These are phyloP conservation scores for Neurospora sp. DNA, from an alignment of 495 filamentous ascomycete genomes.

Conservation along the genomic window DNA sequence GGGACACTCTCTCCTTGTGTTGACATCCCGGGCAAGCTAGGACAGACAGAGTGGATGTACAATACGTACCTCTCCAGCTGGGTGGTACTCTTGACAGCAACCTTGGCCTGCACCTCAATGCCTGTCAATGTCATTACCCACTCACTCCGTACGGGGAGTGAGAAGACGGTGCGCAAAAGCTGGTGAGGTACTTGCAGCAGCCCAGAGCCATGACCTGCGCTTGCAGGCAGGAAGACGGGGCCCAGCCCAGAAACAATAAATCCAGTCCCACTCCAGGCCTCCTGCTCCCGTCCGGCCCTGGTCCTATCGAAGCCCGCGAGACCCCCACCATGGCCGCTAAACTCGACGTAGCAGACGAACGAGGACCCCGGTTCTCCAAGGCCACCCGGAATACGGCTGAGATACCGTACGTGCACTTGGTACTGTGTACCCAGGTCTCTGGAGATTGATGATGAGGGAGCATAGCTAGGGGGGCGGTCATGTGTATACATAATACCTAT, in stretches of 20 bases:
- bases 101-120: neutral
- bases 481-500: neutral
- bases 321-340: neutral
- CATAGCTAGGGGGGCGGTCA: neutral
- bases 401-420: neutral
- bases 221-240: neutral
- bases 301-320: neutral
- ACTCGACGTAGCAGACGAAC: neutral
- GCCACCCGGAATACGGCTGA: neutral
- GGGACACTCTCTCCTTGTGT: neutral
- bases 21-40: neutral
- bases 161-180: neutral
- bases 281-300: neutral
- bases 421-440: neutral
- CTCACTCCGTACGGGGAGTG: neutral
- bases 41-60: slow-evolving; percentile 1
- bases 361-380: neutral
- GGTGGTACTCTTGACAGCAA: neutral
- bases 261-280: neutral
- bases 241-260: neutral
- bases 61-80: neutral
- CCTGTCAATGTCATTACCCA: neutral
- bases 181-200: neutral
- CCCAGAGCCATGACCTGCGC: neutral
- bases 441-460: neutral